Evolutionary conservation across 2,329 filamentous ascomycete genomes (phyloP).

Genomic region (Fusarium concolor): DNA sequence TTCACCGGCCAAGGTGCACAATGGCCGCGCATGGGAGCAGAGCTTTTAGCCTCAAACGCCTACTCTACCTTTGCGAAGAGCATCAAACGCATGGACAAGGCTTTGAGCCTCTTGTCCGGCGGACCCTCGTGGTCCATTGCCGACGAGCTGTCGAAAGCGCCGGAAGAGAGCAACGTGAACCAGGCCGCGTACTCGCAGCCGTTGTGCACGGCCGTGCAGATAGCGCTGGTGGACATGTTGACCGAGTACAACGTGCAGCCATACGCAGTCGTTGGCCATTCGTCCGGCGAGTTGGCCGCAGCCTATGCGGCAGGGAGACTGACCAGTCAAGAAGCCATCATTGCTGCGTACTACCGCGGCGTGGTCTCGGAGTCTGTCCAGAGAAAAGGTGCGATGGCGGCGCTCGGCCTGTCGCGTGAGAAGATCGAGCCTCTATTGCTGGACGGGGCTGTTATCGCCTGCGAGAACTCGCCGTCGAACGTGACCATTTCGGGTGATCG

Average conservation of each 20-base stretch:
- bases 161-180: too few species aligned
- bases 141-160: constrained; percentile 42
- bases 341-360: too few species aligned
- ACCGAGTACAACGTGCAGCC: too few species aligned
- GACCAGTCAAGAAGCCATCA: constrained; percentile 52
- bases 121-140: too few species aligned
- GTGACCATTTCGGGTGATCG: constrained; percentile 54
- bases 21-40: constrained; percentile 49
- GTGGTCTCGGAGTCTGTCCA: too few species aligned
- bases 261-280: constrained; percentile 57
- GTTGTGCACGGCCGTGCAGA: constrained; percentile 57
- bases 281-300: constrained; percentile 58
- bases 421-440: too few species aligned
- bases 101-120: too few species aligned
- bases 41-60: too few species aligned
- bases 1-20: constrained; percentile 54
- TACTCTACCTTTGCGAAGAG: constrained; percentile 11
- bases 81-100: constrained; percentile 27
- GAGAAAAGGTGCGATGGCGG: too few species aligned
- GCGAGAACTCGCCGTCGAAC: constrained; percentile 52
- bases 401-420: too few species aligned
- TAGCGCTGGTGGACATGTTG: constrained; percentile 56
- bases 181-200: constrained; percentile 53
- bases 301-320: constrained; percentile 56
- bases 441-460: constrained; percentile 54